These are phyloP conservation scores for Lipomyces chichibuensis DNA, from an alignment of 805 yeast species.

Conservation along the genomic window DNA sequence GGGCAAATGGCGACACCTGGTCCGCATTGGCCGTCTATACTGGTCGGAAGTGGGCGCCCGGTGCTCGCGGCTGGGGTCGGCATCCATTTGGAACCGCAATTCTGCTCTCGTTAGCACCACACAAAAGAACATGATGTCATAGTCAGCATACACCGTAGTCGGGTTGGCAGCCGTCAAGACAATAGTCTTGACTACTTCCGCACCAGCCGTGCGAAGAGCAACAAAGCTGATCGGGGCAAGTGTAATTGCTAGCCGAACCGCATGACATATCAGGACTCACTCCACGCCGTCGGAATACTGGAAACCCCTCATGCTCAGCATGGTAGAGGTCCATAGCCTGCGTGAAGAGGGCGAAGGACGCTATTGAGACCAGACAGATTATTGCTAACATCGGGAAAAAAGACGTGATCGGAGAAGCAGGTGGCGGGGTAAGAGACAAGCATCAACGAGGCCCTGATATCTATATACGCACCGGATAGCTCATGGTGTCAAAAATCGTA, in stretches of 20 bases:
- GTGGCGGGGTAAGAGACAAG: too few relatives aligned
- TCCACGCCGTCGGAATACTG: not conserved
- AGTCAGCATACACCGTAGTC: conserved; percentile 11
- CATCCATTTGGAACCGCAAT: not conserved
- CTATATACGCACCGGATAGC: too few relatives aligned
- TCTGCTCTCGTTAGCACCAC: not conserved
- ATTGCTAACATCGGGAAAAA: not conserved
- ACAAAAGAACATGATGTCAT: not conserved
- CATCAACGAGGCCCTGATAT: not conserved
- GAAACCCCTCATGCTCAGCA: not conserved
- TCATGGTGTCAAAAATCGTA: too few relatives aligned
- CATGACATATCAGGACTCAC: conserved; percentile 22
- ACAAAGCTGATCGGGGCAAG: conserved; percentile 18
- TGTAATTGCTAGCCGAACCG: conserved; percentile 19
- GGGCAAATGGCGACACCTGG: conserved; percentile 21
- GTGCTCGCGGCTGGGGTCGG: not conserved
- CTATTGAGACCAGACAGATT: not conserved
- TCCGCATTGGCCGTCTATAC: conserved; percentile 21
- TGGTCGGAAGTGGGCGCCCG: not conserved
- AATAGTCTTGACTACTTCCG: conserved; percentile 17
- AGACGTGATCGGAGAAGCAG: not conserved
- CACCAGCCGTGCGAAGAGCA: conserved; percentile 30
- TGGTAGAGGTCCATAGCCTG: not conserved
- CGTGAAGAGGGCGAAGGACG: not conserved
- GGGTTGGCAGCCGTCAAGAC: conserved; percentile 25